phyloP scores from a whole-genome alignment of 164 flowering plant species.

The Stephania yunnanensis region DNA sequence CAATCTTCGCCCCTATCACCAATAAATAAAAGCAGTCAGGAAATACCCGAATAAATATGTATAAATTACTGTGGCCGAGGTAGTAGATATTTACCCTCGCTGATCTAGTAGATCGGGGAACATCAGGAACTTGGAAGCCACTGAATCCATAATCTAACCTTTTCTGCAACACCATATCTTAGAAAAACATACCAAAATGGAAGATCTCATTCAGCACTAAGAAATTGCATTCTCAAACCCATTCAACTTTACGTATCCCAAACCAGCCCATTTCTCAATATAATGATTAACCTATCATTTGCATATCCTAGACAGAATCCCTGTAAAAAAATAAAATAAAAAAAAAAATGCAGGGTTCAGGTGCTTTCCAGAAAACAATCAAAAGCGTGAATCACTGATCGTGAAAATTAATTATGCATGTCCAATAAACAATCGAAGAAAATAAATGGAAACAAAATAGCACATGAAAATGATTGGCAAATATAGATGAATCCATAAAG shows the following conservation, averaged over 20 bases:
- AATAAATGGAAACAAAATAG: neutral
- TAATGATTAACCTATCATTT: constrained; percentile 9
- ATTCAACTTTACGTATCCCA: constrained; percentile 11
- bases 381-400: neutral
- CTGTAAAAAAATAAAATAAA: constrained; percentile 7
- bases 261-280: constrained; percentile 9
- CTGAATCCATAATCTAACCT: constrained; percentile 72
- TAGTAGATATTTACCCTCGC: constrained; percentile 53
- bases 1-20: constrained; percentile 33
- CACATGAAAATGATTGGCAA: neutral
- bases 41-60: neutral
- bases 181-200: constrained; percentile 36
- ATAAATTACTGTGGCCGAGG: neutral
- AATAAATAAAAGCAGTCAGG: neutral
- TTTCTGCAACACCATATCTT: constrained; percentile 80
- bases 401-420: neutral
- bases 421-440: neutral
- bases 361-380: neutral
- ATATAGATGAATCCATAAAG: neutral
- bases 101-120: constrained; percentile 82
- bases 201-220: constrained; percentile 26
- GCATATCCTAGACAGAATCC: constrained; percentile 9
- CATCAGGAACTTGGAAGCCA: constrained; percentile 76
- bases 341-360: neutral
- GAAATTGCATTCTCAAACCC: constrained; percentile 6